These are phyloP conservation scores for Cephaloascus fragrans DNA, from an alignment of 805 yeast genomes.

Conservation along the genomic window DNA sequence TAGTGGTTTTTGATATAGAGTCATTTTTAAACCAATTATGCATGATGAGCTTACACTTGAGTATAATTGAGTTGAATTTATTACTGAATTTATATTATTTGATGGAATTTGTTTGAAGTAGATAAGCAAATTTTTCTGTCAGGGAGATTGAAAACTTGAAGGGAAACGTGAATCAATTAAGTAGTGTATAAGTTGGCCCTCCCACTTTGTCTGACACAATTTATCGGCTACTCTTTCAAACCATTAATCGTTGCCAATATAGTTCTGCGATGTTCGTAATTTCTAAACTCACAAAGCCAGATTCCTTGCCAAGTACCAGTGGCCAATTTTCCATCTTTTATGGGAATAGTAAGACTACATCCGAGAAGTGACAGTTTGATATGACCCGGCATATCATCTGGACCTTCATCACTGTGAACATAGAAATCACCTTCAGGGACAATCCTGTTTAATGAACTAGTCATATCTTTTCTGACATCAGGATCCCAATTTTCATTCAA, in stretches of 20 bases:
- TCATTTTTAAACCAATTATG: no score
- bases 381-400: constrained; percentile 84
- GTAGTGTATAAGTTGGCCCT: no score
- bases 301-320: constrained; percentile 86
- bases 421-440: constrained; percentile 58
- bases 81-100: no score
- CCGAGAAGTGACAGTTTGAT: constrained; percentile 58
- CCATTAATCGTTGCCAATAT: constrained; percentile 73
- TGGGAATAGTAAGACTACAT: constrained; percentile 57
- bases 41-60: no score
- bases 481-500: constrained; percentile 76
- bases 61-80: no score
- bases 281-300: constrained; percentile 66
- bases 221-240: constrained; percentile 21
- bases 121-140: no score
- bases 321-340: constrained; percentile 54
- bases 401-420: constrained; percentile 64
- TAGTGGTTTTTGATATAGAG: no score
- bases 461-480: constrained; percentile 66
- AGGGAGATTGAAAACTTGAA: no score
- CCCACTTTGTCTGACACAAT: no score
- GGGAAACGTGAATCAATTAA: no score
- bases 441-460: constrained; percentile 47
- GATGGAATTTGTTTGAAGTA: no score
- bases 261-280: constrained; percentile 50